Evolutionary conservation across 306 rosid species (phyloP).

Genomic region (Cucurbita argyrosperma): DNA sequence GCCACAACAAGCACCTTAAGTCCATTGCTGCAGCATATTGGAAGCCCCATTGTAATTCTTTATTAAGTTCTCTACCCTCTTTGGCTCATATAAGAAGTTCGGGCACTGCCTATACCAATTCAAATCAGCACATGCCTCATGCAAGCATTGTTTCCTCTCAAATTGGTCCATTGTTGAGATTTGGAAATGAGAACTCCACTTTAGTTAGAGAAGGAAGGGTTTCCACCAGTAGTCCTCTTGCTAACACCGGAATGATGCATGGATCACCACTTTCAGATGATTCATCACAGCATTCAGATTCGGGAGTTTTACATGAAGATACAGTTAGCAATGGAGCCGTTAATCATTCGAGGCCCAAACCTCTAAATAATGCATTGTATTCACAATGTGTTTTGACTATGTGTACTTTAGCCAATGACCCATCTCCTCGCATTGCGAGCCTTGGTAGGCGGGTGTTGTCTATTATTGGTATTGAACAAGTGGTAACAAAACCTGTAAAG

Average conservation of each 20-base stretch:
- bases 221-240: slow-evolving; percentile 82
- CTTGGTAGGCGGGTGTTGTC: slow-evolving; percentile 85
- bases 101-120: slow-evolving; percentile 30
- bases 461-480: slow-evolving; percentile 89
- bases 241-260: slow-evolving; percentile 72
- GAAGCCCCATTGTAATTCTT: slow-evolving; percentile 81
- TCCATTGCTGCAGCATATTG: slow-evolving; percentile 81
- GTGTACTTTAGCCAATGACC: slow-evolving; percentile 89
- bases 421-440: slow-evolving; percentile 80
- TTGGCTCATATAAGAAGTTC: slow-evolving; percentile 55
- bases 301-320: slow-evolving; percentile 74
- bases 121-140: slow-evolving; percentile 37
- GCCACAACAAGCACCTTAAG: slow-evolving; percentile 87
- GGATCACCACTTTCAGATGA: slow-evolving; percentile 90
- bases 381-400: slow-evolving; percentile 77
- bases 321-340: slow-evolving; percentile 63
- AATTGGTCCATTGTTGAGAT: slow-evolving; percentile 67
- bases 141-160: slow-evolving; percentile 66
- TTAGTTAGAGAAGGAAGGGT: slow-evolving; percentile 60
- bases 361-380: slow-evolving; percentile 61
- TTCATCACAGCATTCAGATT: slow-evolving; percentile 91
- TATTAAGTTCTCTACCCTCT: slow-evolving; percentile 64
- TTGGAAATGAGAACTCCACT: slow-evolving; percentile 52
- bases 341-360: slow-evolving; percentile 47
- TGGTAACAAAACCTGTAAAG: slow-evolving; percentile 68